phyloP scores from a whole-genome alignment of 495 filamentous ascomycete species.

The Penicillium malachiteum region DNA sequence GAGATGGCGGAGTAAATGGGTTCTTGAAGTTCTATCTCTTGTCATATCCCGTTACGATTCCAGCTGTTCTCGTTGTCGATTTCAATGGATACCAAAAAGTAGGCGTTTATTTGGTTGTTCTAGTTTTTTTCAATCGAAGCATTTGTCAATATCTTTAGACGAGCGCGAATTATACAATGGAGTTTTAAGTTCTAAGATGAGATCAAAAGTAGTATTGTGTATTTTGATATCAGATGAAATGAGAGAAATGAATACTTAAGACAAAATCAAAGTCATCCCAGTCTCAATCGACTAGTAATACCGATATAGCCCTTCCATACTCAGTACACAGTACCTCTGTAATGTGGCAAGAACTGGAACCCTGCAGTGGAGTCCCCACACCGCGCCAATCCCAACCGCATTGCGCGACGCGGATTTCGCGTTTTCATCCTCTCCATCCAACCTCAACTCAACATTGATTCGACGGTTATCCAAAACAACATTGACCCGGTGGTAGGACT shows the following conservation, averaged over 20 bases:
- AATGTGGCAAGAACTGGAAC: no score
- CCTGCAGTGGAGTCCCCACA: slow-evolving; percentile 14
- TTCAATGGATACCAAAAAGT: slow-evolving; percentile 39
- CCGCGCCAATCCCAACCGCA: slow-evolving; percentile 6
- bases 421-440: slow-evolving; percentile 13
- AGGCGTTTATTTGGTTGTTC: slow-evolving; percentile 26
- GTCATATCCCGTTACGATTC: slow-evolving; percentile 20
- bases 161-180: slow-evolving; percentile 3
- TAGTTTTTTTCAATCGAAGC: slow-evolving; percentile 1
- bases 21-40: not conserved
- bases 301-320: no score
- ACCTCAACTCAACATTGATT: not conserved
- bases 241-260: no score
- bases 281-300: no score
- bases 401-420: slow-evolving; percentile 28
- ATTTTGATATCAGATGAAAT: no score
- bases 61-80: slow-evolving; percentile 27
- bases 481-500: not conserved
- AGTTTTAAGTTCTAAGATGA: not conserved
- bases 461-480: not conserved
- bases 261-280: no score
- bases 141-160: slow-evolving; percentile 11
- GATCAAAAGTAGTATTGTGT: not conserved
- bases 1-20: slow-evolving; percentile 44
- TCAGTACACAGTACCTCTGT: no score